Conservation (phyloP, 2,329 filamentous ascomycete species). For the Colletotrichum tropicale region DNA sequence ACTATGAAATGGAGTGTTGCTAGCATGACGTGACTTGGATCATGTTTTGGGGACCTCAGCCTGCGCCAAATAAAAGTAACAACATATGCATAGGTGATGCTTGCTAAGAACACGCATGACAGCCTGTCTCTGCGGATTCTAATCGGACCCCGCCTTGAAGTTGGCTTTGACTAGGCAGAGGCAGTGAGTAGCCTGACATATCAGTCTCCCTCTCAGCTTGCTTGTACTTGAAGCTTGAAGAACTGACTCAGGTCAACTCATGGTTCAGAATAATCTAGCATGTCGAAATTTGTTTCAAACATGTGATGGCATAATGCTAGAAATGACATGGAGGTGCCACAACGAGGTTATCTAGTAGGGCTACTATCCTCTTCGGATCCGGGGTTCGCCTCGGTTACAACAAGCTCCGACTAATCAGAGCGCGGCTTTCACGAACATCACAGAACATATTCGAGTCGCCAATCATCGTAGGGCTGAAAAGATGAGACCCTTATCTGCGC, state of each 20-base stretch:
- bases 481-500: background rate
- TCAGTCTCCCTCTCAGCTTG: background rate
- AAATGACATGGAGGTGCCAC: background rate
- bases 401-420: background rate
- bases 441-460: background rate
- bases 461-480: background rate
- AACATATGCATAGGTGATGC: fast-evolving
- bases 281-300: background rate
- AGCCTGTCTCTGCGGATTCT: background rate
- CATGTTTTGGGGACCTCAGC: background rate
- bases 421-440: background rate
- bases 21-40: background rate
- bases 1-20: background rate
- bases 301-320: background rate
- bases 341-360: background rate
- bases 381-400: background rate
- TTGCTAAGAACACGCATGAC: background rate
- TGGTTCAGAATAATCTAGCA: fast-evolving
- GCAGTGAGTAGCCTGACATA: background rate
- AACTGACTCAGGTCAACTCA: background rate
- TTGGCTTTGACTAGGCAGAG: fast-evolving
- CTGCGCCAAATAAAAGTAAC: background rate
- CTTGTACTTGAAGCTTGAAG: background rate
- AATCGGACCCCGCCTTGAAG: fast-evolving
- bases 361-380: background rate